Base-by-base conservation (phyloP, 1,284 basidiomycete species). In the Microbotryum intermedium region DNA sequence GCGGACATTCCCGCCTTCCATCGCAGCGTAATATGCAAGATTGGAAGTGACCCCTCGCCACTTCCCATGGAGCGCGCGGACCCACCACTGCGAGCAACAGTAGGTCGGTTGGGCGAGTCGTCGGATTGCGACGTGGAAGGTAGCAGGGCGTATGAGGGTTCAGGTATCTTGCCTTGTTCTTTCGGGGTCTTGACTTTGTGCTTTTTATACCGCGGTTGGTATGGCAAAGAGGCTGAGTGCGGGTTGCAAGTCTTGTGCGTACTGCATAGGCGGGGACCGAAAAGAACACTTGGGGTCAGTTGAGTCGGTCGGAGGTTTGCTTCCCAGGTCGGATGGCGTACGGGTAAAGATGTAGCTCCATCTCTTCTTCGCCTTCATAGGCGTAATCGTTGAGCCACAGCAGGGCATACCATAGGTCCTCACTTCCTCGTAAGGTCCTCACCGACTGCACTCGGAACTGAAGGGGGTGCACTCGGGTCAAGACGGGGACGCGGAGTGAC, bases 1-100 rank as follows among this genome's bases (percentile, higher is more conserved):
- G 52, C 23, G 5, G 52, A 57, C 20, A 61, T 34, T 26, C 60
- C 60, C 8, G 60, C 47, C 21, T 28, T 21, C 51, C 56, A 61
- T 30, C 60, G 55, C 6, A 50, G 6, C 16, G 23, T 43, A 11
- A 57, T 34, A 29, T 18, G n/a, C 20, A 57, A 47, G 26, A 30
- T 21, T 6, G 21, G 23, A 4, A 21, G 13, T 6, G 48, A 21
- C 25, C 11, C 26, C 11, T 34, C 26, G 6, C 23, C 42, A 18
- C 21, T 16, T 25, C 13, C 25, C 29, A 30, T 16, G 25, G 28
- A n/a, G 18, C 21, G 21, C 25, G 20, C 11, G 23, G 8, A 18
- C 20, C 10, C 23, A n/a, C 20, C 23, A 20, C 11, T 16, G 34
- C 21, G 42, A 44, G 18, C 7, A 6, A 13, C 11, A 6, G 20